Percentiles rank a stretch among this genome's conserved stretches.
Conservation (phyloP, 1,284 basidiomycete genomes). For the Ceratobasidium sp. region DNA sequence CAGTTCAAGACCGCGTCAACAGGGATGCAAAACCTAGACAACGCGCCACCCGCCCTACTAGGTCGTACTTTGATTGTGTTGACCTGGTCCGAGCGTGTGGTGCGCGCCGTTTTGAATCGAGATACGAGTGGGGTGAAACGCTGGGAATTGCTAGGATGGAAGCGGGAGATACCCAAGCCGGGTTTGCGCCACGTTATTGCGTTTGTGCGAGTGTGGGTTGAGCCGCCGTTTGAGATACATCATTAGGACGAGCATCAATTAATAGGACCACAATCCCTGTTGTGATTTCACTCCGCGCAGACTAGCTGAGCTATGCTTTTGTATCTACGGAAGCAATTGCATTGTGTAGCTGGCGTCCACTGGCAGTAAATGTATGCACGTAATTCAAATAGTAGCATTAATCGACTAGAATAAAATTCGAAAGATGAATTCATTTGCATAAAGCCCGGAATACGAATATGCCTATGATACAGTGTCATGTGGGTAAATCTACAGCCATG, state of each 20-base stretch:
- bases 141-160: constrained; percentile 15
- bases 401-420: too few relatives aligned
- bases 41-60: background rate
- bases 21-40: background rate
- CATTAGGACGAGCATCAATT: too few relatives aligned
- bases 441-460: background rate
- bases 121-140: background rate
- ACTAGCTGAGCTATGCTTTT: too few relatives aligned
- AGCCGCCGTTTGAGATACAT: background rate
- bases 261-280: too few relatives aligned
- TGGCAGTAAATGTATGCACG: too few relatives aligned
- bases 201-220: background rate
- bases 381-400: too few relatives aligned
- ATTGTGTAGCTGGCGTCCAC: too few relatives aligned
- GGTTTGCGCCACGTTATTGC: constrained; percentile 11
- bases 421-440: too few relatives aligned
- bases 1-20: background rate
- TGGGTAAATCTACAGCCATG: too few relatives aligned
- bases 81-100: background rate
- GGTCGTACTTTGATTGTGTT: background rate
- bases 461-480: too few relatives aligned
- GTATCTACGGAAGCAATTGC: too few relatives aligned
- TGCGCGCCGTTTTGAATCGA: background rate
- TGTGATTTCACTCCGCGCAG: too few relatives aligned
- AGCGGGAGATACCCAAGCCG: background rate